Conservation (phyloP, 805 yeast species). For the Wickerhamomyces sydowiorum region DNA sequence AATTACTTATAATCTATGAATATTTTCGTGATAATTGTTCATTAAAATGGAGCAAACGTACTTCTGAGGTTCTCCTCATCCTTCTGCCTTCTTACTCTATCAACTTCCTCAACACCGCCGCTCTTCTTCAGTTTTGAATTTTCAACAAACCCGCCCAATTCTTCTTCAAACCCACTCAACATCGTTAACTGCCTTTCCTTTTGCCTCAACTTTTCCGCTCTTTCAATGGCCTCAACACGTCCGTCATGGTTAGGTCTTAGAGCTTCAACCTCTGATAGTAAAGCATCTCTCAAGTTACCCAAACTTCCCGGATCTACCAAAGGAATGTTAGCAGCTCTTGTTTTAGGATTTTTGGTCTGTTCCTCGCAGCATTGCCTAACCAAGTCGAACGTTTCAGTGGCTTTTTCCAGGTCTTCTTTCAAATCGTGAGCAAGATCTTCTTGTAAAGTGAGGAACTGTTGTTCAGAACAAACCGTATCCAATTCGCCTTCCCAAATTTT, state of each 20-base stretch:
- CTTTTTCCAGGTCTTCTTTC: conserved; percentile 73
- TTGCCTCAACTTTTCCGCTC: conserved; percentile 77
- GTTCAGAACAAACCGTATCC: conserved; percentile 88
- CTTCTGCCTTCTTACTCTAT: conserved; percentile 56
- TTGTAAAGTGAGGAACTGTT: conserved; percentile 84
- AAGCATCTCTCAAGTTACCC: conserved; percentile 63
- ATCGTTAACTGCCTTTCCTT: conserved; percentile 56
- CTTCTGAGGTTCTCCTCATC: conserved; percentile 68
- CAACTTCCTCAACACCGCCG: conserved; percentile 89
- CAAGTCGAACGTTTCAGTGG: conserved; percentile 73
- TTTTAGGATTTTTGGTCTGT: conserved; percentile 56
- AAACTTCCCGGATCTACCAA: conserved; percentile 61
- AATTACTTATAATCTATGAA: too few species aligned
- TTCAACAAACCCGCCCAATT: conserved; percentile 78
- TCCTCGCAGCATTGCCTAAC: conserved; percentile 80
- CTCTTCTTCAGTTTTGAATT: conserved; percentile 70
- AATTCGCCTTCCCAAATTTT: conserved; percentile 88
- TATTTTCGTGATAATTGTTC: too few species aligned
- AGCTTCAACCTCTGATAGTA: conserved; percentile 72
- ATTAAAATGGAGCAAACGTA: conserved; percentile 27
- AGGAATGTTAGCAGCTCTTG: conserved; percentile 31
- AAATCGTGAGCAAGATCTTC: conserved; percentile 79
- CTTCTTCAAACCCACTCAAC: conserved; percentile 72
- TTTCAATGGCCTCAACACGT: conserved; percentile 82
- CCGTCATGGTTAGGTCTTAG: conserved; percentile 79